Base-by-base conservation (phyloP, 2,329 filamentous ascomycete species). In the Trichoderma gracile region DNA sequence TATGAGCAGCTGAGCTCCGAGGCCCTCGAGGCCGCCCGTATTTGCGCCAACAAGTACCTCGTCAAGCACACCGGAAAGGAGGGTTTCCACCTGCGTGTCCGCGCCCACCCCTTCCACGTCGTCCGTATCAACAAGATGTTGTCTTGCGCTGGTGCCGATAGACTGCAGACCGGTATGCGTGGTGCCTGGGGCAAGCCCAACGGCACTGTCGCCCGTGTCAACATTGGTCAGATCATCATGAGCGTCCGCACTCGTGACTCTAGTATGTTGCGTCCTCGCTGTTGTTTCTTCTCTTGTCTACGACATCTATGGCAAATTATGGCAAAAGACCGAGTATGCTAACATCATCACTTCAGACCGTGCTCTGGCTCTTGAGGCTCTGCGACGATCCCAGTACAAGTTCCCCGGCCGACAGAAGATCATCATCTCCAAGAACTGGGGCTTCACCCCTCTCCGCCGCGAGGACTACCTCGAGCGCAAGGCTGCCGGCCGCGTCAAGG, bases 41-140 rank as follows among this genome's bases (percentile, higher is more conserved):
- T 99, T 81, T 98, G 94, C 88, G 93, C 93, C 90, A 99, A 99
- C 92, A 98, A 98, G 92, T 96, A 90, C 84, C 80, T 90, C 71
- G 86, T 89, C 81, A 90, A 90, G 86, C 80, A 82, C 75, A 80
- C 82, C 74, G 88, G 88, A 80, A 90, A 90, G 85, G 88, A 90
- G 77, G 80, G 82, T 78, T 90, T 90, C 86, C 88, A 90, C 80
- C 82, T 90, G 73, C 87, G 88, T 75, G 85, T 90, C 78, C 88
- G 95, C 79, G 93, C 93, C 78, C 95, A 99, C 88, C 95, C 95
- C 73, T 99, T 92, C 92, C 95, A 99, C 88, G 95, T 99, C 84
- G 91, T 99, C 87, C 95, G 95, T 84, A 99, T 99, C 93, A 99
- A 99, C 93, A 99, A 99, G 91, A 99, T 99, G 95, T 94, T 99